phyloP scores from a whole-genome alignment of 2,329 filamentous ascomycete species.

The Fusarium pseudonygamai region DNA sequence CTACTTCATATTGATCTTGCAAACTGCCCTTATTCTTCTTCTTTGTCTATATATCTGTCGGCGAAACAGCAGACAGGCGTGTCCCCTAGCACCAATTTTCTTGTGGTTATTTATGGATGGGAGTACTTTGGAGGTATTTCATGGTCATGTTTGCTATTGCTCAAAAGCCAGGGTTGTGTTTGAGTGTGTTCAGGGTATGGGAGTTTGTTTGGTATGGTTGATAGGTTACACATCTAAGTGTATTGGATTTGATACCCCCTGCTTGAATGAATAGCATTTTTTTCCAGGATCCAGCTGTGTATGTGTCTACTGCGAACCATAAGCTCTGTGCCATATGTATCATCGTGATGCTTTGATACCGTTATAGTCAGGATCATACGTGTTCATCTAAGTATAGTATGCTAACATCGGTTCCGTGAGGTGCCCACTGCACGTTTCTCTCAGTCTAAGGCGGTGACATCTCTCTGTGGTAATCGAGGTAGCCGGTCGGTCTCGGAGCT shows the following conservation, averaged over 20 bases:
- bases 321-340: not conserved
- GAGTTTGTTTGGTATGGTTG: conserved; percentile 27
- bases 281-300: not conserved
- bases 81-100: not conserved
- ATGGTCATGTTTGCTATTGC: not conserved
- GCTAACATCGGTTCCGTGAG: not conserved
- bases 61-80: not conserved
- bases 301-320: not conserved
- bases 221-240: conserved; percentile 12
- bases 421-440: not conserved
- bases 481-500: not conserved
- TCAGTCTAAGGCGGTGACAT: not conserved
- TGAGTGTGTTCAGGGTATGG: conserved; percentile 7
- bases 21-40: conserved; percentile 8
- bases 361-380: not conserved
- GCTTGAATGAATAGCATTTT: conserved; percentile 23
- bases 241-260: conserved; percentile 36
- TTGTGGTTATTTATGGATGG: conserved; percentile 1
- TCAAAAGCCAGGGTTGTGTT: conserved; percentile 19
- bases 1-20: not conserved
- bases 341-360: not conserved
- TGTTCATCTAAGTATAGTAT: not conserved
- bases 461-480: not conserved
- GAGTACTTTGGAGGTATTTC: conserved; percentile 6
- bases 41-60: conserved; percentile 11